Percentiles rank a stretch among this genome's conserved stretches.
These are phyloP conservation scores for Aphanomyces cochlioides DNA, from an alignment of 352 stramenopile species.

Conservation along the genomic window DNA sequence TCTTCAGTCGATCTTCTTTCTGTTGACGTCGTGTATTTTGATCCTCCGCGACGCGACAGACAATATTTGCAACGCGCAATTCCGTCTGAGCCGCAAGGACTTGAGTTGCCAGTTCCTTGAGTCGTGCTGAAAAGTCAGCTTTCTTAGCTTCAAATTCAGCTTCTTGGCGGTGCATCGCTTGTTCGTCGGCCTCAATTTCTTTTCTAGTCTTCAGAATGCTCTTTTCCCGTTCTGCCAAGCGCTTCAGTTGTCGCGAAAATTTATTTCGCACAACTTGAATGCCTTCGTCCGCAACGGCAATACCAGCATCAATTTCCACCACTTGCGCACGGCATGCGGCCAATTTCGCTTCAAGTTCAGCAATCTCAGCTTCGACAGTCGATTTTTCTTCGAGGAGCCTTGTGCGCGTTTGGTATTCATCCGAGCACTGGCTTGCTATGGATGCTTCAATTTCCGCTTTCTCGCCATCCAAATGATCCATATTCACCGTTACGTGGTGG, in stretches of 20 bases:
- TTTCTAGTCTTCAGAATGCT: conserved; percentile 66
- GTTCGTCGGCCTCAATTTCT: conserved; percentile 65
- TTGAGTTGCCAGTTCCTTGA: conserved; percentile 55
- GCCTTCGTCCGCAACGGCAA: conserved; percentile 67
- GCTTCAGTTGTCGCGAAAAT: conserved; percentile 77
- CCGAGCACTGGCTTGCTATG: conserved; percentile 70
- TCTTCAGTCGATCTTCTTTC: conserved; percentile 63
- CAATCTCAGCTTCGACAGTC: conserved; percentile 64
- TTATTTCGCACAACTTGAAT: conserved; percentile 68
- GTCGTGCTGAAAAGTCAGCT: conserved; percentile 46
- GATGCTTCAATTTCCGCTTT: conserved; percentile 73
- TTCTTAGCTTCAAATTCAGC: conserved; percentile 53
- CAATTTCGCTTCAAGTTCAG: conserved; percentile 64
- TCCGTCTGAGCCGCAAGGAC: conserved; percentile 62
- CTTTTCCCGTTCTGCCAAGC: conserved; percentile 68
- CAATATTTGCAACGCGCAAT: conserved; percentile 57
- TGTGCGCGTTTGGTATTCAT: conserved; percentile 51
- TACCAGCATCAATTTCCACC: conserved; percentile 54
- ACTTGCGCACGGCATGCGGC: conserved; percentile 56
- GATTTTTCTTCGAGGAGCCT: conserved; percentile 56
- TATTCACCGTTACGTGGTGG: conserved; percentile 67
- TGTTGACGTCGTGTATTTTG: conserved; percentile 69
- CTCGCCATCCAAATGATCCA: conserved; percentile 63
- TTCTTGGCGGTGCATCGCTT: conserved; percentile 56
- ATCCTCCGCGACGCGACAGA: conserved; percentile 63